Conservation (phyloP, 2,329 filamentous ascomycete genomes). For the Lecanosticta acicola region DNA sequence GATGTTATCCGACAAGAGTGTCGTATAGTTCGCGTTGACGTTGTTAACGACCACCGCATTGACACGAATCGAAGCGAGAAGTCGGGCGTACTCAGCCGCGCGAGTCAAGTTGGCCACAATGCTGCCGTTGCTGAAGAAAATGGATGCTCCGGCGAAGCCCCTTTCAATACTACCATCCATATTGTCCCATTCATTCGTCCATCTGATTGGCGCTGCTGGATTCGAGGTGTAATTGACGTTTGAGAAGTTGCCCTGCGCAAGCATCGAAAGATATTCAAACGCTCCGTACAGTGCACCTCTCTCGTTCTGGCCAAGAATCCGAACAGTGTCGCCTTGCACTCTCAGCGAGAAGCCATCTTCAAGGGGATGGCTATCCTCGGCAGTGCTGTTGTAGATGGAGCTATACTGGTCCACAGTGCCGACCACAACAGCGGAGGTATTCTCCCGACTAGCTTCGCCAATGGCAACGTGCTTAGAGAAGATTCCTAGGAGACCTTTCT, state of each 20-base stretch:
- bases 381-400: slow-evolving; percentile 25
- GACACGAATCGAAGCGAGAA: slow-evolving; percentile 60
- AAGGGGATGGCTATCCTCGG: slow-evolving; percentile 34
- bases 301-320: slow-evolving; percentile 61
- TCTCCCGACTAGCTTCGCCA: slow-evolving; percentile 20
- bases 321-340: slow-evolving; percentile 42
- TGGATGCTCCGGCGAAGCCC: slow-evolving; percentile 62
- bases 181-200: slow-evolving; percentile 72
- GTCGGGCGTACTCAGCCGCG: slow-evolving; percentile 57
- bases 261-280: slow-evolving; percentile 61
- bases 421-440: slow-evolving; percentile 41
- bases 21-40: slow-evolving; percentile 60
- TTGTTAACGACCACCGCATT: slow-evolving; percentile 67
- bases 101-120: slow-evolving; percentile 57
- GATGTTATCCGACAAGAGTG: slow-evolving; percentile 54
- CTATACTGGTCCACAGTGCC: slow-evolving; percentile 46
- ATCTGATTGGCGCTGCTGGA: slow-evolving; percentile 58
- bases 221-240: slow-evolving; percentile 47
- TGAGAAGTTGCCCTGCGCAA: slow-evolving; percentile 56
- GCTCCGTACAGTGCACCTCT: slow-evolving; percentile 63
- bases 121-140: slow-evolving; percentile 58
- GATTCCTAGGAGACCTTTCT: slow-evolving; percentile 53
- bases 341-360: slow-evolving; percentile 59
- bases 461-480: slow-evolving; percentile 42
- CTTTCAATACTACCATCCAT: slow-evolving; percentile 62